These are phyloP conservation scores for Euphrasia arctica DNA, from an alignment of 305 asterid genomes.

Conservation along the genomic window DNA sequence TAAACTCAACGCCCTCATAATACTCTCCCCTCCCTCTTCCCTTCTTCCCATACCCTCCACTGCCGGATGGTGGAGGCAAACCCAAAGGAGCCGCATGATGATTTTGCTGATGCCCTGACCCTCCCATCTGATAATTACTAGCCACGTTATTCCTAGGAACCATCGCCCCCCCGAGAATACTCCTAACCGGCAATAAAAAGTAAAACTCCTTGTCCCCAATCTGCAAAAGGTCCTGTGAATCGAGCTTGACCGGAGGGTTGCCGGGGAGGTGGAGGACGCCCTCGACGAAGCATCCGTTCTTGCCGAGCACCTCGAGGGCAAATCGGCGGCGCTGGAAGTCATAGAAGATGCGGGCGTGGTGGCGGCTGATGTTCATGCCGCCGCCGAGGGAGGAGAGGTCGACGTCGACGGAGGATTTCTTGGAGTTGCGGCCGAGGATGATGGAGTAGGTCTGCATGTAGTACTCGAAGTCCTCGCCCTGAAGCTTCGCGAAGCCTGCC, in stretches of 20 bases:
- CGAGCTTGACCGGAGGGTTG: constrained; percentile 80
- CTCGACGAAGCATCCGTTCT: constrained; percentile 94
- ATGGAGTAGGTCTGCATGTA: constrained; percentile 98
- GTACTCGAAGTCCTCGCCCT: constrained; percentile 96
- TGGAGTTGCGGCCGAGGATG: constrained; percentile 88
- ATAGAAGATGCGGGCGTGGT: constrained; percentile 96
- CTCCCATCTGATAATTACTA: constrained; percentile 27
- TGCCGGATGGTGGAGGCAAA: constrained; percentile 45
- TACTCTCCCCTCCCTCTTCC: constrained; percentile 73
- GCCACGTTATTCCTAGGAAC: constrained; percentile 60
- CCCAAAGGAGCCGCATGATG: constrained; percentile 37
- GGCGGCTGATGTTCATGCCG: constrained; percentile 98
- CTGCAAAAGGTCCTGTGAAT: constrained; percentile 91
- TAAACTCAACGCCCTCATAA: constrained; percentile 51
- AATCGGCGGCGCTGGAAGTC: constrained; percentile 95
- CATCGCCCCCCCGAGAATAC: constrained; percentile 77
- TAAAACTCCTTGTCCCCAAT: constrained; percentile 96
- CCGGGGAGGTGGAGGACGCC: constrained; percentile 92
- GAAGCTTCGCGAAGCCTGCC: constrained; percentile 96
- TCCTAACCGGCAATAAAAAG: constrained; percentile 83
- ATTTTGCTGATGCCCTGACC: constrained; percentile 26
- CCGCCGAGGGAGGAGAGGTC: constrained; percentile 98
- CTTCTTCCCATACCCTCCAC: constrained; percentile 59
- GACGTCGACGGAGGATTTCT: constrained; percentile 91
- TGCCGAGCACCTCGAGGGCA: constrained; percentile 91